Conservation (phyloP, 176 grass and related monocot species). For the Paspalum notatum region DNA sequence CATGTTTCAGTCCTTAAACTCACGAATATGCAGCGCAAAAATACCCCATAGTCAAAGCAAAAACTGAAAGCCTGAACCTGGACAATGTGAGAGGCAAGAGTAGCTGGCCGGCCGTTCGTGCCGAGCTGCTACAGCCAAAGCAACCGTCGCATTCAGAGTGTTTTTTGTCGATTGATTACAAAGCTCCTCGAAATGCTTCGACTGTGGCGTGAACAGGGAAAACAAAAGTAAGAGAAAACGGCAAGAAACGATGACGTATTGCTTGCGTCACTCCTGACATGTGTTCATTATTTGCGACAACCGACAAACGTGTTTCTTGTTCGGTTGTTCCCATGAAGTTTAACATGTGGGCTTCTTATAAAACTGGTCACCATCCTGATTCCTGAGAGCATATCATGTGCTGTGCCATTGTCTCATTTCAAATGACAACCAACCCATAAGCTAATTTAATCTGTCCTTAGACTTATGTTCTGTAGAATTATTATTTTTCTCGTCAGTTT, state of each 20-base stretch:
- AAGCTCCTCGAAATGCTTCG: not conserved
- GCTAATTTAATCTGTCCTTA: too few relatives aligned
- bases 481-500: too few relatives aligned
- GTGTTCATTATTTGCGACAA: not conserved
- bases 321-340: not conserved
- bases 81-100: too few relatives aligned
- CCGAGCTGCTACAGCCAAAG: not conserved
- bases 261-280: not conserved
- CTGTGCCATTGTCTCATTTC: not conserved
- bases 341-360: not conserved
- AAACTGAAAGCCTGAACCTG: too few relatives aligned
- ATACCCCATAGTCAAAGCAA: too few relatives aligned
- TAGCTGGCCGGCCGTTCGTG: too few relatives aligned
- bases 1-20: too few relatives aligned
- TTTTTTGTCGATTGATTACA: not conserved
- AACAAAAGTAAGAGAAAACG: not conserved
- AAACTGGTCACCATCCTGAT: not conserved
- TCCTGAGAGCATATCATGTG: not conserved
- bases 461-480: too few relatives aligned
- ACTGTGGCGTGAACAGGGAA: not conserved
- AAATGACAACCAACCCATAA: too few relatives aligned
- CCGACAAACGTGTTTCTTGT: not conserved
- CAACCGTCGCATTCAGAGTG: too few relatives aligned
- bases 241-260: not conserved
- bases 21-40: too few relatives aligned